phyloP scores from a whole-genome alignment of 164 flowering plant genomes.

The Litsea cubeba region DNA sequence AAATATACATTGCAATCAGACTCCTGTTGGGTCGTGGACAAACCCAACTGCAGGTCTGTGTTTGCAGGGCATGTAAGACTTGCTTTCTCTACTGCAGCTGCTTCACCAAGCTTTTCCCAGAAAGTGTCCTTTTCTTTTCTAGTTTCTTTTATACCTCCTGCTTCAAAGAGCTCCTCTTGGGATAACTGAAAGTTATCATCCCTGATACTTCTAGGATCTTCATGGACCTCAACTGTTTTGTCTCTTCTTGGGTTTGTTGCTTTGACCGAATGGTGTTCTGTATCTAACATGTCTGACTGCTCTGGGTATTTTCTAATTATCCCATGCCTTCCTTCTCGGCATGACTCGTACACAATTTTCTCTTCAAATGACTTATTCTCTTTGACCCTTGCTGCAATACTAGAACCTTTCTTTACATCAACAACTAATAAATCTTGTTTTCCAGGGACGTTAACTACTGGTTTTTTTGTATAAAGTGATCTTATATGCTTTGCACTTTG shows the following conservation, averaged over 20 bases:
- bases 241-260: slow-evolving; percentile 1
- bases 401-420: not conserved
- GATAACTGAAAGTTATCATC: too few relatives aligned
- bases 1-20: not conserved
- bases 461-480: slow-evolving; percentile 5
- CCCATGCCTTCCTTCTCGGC: not conserved
- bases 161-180: too few relatives aligned
- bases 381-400: not conserved
- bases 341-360: not conserved
- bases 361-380: not conserved
- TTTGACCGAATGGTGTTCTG: not conserved
- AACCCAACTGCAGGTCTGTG: not conserved
- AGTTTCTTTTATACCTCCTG: too few relatives aligned
- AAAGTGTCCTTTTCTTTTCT: too few relatives aligned
- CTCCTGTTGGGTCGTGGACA: not conserved
- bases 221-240: too few relatives aligned
- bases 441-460: not conserved
- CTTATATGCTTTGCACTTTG: not conserved
- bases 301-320: slow-evolving; percentile 5
- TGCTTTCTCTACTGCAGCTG: too few relatives aligned
- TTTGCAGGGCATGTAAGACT: too few relatives aligned
- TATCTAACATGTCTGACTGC: slow-evolving; percentile 11
- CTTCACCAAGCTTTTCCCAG: too few relatives aligned
- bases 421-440: not conserved
- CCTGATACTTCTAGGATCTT: too few relatives aligned